These are phyloP conservation scores for Diaporthe sp. DNA, from an alignment of 2,329 filamentous ascomycete genomes.

Conservation along the genomic window DNA sequence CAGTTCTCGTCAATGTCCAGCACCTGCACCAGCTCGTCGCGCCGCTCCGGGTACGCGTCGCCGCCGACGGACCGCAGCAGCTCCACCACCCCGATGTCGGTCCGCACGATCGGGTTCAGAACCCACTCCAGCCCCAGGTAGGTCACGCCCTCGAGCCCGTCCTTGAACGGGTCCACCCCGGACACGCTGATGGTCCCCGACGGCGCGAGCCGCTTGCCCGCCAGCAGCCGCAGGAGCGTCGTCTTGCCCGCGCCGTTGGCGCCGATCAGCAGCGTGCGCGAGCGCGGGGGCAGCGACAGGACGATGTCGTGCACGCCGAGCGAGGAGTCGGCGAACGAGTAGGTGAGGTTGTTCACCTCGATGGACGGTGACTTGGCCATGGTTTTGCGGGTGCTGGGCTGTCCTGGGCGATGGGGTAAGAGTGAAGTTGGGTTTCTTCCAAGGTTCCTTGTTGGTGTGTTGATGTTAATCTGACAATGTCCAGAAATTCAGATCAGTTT, in stretches of 20 bases:
- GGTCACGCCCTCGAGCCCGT: conserved; percentile 91
- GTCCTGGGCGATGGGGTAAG: background rate
- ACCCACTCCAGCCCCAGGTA: conserved; percentile 99
- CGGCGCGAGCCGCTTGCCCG: conserved; percentile 94
- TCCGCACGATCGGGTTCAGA: conserved; percentile 94
- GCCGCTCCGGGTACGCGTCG: conserved; percentile 82
- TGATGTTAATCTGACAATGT: background rate
- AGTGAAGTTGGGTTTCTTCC: background rate
- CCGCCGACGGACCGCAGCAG: conserved; percentile 90
- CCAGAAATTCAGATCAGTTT: background rate
- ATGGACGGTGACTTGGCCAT: conserved; percentile 71
- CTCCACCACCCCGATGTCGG: conserved; percentile 91
- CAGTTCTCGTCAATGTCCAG: conserved; percentile 92
- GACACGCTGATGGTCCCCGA: conserved; percentile 80
- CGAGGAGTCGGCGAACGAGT: conserved; percentile 89
- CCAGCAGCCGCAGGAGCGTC: conserved; percentile 92
- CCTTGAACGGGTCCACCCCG: conserved; percentile 91
- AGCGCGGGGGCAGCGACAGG: conserved; percentile 83
- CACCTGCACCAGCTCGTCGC: conserved; percentile 89
- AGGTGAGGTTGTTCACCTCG: conserved; percentile 81
- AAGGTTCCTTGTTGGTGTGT: background rate
- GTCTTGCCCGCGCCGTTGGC: conserved; percentile 99
- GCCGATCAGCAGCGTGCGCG: conserved; percentile 91
- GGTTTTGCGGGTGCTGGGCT: conserved; percentile 30
- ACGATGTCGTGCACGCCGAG: conserved; percentile 82